These are phyloP conservation scores for Solidago caesia DNA, from an alignment of 129 eudicot species.

Conservation along the genomic window DNA sequence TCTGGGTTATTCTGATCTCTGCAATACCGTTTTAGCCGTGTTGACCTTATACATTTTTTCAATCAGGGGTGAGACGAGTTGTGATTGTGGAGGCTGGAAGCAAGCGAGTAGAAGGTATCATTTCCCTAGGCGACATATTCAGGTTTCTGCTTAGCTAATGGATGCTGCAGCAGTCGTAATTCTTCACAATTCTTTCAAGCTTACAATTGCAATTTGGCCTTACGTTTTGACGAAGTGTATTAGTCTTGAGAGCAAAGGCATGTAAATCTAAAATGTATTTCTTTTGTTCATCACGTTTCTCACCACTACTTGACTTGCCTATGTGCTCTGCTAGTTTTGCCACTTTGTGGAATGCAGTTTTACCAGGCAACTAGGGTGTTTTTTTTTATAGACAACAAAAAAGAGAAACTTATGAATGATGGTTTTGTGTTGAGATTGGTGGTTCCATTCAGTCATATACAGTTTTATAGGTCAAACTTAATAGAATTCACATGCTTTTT, in stretches of 20 bases:
- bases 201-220: conserved; percentile 31
- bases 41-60: background rate
- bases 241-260: conserved; percentile 29
- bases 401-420: conserved; percentile 11
- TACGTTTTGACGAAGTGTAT: conserved; percentile 22
- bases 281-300: conserved; percentile 19
- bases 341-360: conserved; percentile 40
- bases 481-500: no score
- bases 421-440: conserved; percentile 22
- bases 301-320: conserved; percentile 31
- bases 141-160: conserved; percentile 64
- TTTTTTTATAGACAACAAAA: conserved; percentile 7
- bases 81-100: conserved; percentile 87
- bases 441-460: conserved; percentile 1
- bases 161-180: conserved; percentile 13
- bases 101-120: conserved; percentile 81
- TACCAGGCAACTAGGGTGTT: conserved; percentile 29
- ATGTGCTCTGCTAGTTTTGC: conserved; percentile 35
- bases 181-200: conserved; percentile 40
- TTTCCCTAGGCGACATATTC: conserved; percentile 71
- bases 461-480: no score
- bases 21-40: background rate
- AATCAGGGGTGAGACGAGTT: conserved; percentile 71
- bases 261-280: conserved; percentile 33
- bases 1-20: background rate